Conservation (phyloP, 1,284 basidiomycete species). For the Marasmius fiardii region DNA sequence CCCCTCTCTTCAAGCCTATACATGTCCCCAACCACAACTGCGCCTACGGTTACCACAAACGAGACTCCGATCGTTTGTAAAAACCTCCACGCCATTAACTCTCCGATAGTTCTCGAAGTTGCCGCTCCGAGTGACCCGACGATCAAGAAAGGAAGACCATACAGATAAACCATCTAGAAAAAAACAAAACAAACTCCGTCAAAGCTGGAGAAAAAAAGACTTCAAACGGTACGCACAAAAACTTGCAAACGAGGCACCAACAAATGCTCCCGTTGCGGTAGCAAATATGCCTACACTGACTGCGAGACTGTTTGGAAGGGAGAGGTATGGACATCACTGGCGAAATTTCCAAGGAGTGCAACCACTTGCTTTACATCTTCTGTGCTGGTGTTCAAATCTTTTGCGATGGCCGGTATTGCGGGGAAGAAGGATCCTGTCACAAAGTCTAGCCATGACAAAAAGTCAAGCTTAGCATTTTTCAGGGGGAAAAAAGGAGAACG, state of each 20-base stretch:
- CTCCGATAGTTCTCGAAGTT: constrained; percentile 37
- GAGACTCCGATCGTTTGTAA: constrained; percentile 61
- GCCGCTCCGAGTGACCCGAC: constrained; percentile 62
- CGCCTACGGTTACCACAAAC: constrained; percentile 53
- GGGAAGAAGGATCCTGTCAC: constrained; percentile 68
- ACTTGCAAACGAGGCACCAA: constrained; percentile 52
- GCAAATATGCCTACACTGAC: constrained; percentile 44
- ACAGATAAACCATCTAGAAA: constrained; percentile 57
- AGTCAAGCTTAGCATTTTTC: no score
- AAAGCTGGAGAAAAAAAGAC: background rate
- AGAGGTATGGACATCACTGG: background rate
- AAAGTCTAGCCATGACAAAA: constrained; percentile 45
- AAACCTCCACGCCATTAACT: constrained; percentile 58
- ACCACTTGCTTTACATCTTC: constrained; percentile 48
- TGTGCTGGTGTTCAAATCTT: constrained; percentile 54
- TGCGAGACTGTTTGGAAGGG: constrained; percentile 26
- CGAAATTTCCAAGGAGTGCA: no score
- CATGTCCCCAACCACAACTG: constrained; percentile 63
- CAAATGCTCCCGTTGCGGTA: constrained; percentile 36
- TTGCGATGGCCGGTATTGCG: constrained; percentile 62
- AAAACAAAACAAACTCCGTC: constrained; percentile 46
- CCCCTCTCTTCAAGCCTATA: constrained; percentile 61
- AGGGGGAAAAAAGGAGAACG: background rate
- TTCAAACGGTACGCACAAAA: constrained; percentile 36
- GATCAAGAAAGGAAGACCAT: constrained; percentile 57